phyloP scores from a whole-genome alignment of 441 rosid genomes.

The Omphalea diandra region DNA sequence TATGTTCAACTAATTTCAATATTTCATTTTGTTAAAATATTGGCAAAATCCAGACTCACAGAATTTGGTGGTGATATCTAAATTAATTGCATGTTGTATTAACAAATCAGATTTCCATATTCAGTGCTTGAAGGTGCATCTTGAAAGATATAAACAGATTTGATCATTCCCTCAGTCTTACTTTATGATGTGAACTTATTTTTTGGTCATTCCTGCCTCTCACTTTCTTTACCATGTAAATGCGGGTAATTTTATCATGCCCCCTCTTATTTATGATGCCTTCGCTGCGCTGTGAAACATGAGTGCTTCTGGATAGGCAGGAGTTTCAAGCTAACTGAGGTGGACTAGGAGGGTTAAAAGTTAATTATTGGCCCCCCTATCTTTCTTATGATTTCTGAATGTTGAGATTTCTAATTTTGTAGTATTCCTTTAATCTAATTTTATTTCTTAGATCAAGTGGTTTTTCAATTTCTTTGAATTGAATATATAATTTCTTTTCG shows the following conservation, averaged over 20 bases:
- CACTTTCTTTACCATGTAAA: too few species aligned
- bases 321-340: neutral
- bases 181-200: neutral
- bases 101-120: neutral
- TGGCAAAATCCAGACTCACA: neutral
- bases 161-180: neutral
- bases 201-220: too few species aligned
- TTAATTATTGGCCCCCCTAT: neutral
- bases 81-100: neutral
- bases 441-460: neutral
- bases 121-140: neutral
- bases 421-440: neutral
- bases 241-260: too few species aligned
- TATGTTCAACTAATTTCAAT: neutral
- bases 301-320: neutral
- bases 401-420: neutral
- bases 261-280: too few species aligned
- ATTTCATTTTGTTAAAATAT: neutral
- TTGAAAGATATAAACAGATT: neutral
- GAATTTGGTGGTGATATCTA: neutral
- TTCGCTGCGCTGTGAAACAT: neutral
- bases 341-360: neutral
- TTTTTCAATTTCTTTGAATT: neutral
- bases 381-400: neutral
- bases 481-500: neutral